Evolutionary conservation across 495 filamentous ascomycete genomes (phyloP), one percentile per base, ranked within the genome.

Genomic region (Cercophora sp.): DNA sequence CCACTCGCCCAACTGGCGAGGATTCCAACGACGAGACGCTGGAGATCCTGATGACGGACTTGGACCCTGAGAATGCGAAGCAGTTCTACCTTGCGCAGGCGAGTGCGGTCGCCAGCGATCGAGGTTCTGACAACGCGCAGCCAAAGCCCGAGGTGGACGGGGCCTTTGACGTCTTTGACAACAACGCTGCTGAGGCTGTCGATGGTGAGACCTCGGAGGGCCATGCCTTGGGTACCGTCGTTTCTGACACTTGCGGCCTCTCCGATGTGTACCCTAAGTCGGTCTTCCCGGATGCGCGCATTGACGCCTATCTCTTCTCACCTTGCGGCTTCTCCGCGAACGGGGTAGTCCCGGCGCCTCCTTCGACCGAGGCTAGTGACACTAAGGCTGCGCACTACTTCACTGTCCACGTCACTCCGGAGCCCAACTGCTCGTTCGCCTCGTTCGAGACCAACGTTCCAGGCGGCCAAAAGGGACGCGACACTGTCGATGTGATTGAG

Each of bases 391-490:
- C 86, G 15, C 89, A 97, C 72, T 99, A 99, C 70, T 99, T 96
- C 77, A 99, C 92, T 2, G 94, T 99, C 36, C 94, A 99, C 67
- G 94, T 99, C 53, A 99, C 94, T 0, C 94, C 94, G 1, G 94
- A 99, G 76, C 87, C 93, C 26, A 83, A 94, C 62, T 99, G 92
- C 77, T 96, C 90, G n/a, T 99, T 96, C 63, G 94, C 94, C 13
- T 96, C 91, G 4, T 99, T 99, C 63, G 94, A 99, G 77, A 96
- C 94, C 57, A 97, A 99, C 58, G 94, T 99, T 5, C 93, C 94
- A n/a, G 84, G 88, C 48, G 82, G 83, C 19, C 88, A 94, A 70
- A 86, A 81, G 44, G 92, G 92, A 10, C 89, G 91, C 59, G 84
- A 89, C 62, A 96, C 92, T 19, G 84, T 83, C 23, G 91, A 94